Conservation (phyloP, 768 basidiomycete genomes). For the Lentinula raphanica region DNA sequence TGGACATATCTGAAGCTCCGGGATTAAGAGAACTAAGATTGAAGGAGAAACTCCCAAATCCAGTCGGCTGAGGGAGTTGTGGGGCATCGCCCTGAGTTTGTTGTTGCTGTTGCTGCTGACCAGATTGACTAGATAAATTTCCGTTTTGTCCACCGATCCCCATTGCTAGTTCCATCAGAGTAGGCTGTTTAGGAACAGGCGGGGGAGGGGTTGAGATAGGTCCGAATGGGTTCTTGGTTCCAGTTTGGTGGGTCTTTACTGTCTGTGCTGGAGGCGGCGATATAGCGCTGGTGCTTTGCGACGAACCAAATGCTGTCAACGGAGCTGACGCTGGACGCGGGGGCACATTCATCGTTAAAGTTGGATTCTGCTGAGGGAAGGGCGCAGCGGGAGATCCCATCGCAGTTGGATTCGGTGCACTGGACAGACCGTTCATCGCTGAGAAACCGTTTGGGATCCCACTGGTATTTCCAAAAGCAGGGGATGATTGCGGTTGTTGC, state of each 20-base stretch:
- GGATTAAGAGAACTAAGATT: constrained; percentile 34
- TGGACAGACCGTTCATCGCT: background rate
- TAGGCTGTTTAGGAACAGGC: constrained; percentile 68
- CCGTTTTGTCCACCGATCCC: constrained; percentile 27
- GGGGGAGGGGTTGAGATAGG: constrained; percentile 58
- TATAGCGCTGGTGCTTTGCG: constrained; percentile 16
- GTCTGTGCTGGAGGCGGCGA: constrained; percentile 51
- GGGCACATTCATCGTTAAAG: constrained; percentile 30
- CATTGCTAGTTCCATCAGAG: constrained; percentile 73
- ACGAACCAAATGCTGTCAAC: constrained; percentile 34
- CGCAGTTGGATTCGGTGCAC: background rate
- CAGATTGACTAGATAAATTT: constrained; percentile 7
- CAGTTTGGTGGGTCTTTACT: constrained; percentile 85
- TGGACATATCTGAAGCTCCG: constrained; percentile 54
- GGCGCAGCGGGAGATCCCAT: constrained; percentile 13
- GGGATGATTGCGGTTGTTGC: constrained; percentile 4
- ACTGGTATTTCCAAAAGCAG: background rate
- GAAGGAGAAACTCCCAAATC: constrained; percentile 31
- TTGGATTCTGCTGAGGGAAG: constrained; percentile 18
- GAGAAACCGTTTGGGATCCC: constrained; percentile 13
- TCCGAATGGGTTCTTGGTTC: constrained; percentile 94
- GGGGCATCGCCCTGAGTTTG: constrained; percentile 6
- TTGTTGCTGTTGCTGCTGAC: constrained; percentile 16
- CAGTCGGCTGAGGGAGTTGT: constrained; percentile 15
- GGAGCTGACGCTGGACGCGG: constrained; percentile 73